These are phyloP conservation scores for Colletotrichum phormii DNA, from an alignment of 2,329 filamentous ascomycete species.

Conservation along the genomic window DNA sequence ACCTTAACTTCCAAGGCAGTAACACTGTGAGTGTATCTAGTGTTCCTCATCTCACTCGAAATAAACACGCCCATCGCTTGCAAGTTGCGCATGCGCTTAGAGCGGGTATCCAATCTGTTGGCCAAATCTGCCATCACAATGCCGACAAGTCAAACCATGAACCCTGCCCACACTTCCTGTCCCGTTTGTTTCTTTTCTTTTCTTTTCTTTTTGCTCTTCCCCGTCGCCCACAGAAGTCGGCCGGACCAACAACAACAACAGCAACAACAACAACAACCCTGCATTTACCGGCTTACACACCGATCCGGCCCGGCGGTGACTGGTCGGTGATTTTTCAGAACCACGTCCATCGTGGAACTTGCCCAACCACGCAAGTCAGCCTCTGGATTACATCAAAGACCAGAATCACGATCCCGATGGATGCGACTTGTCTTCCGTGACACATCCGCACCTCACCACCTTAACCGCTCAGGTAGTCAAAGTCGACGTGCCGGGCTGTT, in stretches of 20 bases:
- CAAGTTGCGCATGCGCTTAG: background rate
- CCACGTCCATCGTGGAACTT: background rate
- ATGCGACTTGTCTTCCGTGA: background rate
- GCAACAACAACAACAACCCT: too few species aligned
- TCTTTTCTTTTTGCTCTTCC: background rate
- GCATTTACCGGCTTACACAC: constrained; percentile 1
- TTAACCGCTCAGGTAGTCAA: background rate
- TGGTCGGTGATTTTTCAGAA: background rate
- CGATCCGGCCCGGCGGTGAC: background rate
- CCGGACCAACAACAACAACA: background rate
- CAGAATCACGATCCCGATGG: background rate
- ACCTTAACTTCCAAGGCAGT: background rate
- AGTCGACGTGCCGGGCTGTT: background rate
- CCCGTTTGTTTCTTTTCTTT: background rate
- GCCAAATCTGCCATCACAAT: constrained; percentile 4
- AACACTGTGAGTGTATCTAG: background rate
- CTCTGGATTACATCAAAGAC: background rate
- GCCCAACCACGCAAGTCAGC: background rate
- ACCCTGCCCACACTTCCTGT: background rate
- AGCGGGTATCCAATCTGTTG: constrained; percentile 3
- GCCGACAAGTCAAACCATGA: background rate
- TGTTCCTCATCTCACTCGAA: background rate
- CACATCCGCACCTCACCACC: background rate
- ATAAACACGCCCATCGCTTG: background rate
- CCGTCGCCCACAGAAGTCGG: background rate